Evolutionary conservation across 2,329 filamentous ascomycete species (phyloP), one percentile per base, ranked within the genome.

Genomic region (Bisporella sp.): DNA sequence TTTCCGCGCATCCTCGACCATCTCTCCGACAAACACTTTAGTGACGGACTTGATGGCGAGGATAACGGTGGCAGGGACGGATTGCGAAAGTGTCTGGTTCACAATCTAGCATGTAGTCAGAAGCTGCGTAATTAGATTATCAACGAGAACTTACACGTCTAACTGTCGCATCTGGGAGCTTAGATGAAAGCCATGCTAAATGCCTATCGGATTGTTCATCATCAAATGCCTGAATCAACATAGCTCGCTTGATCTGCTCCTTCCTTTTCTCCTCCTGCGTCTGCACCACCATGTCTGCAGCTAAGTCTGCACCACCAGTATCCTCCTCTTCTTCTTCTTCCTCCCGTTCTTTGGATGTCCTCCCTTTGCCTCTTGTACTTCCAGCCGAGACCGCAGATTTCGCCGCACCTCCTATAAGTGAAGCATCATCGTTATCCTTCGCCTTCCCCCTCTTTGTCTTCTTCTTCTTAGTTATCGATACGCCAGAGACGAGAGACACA

Each of bases 21-120:
- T 74, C 55, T 89, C 84, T 47, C 85, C 87, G 4, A 87, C 78
- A 64, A 88, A 90, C 54, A 88, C 75, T 68, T 92, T 92, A 45
- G 84, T 82, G 21, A 88, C 85, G 0, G 84, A 81, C 45, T 82
- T 84, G 62, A 91, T 84, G n/a, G 85, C 84, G 28, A 85, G 81
- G 54, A 87, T 83, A 46, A 90, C 84, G 59, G 80, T 85, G 21
- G 79, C 75, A 0, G 85, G 85, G 0, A 89, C 87, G 1, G 85
- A 89, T 64, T 91, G 87, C 0, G 85, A 89, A 6, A 90, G 83
- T 1, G 87, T 89, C 52, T 87, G 85, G 62, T 91, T 92, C 64
- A 89, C 84, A 54, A 91, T 79, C 77, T 84, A 46, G 4, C 2
- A 4, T 12, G 33, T 1, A 32, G 31, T 50, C 41, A 50, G 44